Conservation (phyloP, 768 basidiomycete species). For the Paxillus rubicundulus region DNA sequence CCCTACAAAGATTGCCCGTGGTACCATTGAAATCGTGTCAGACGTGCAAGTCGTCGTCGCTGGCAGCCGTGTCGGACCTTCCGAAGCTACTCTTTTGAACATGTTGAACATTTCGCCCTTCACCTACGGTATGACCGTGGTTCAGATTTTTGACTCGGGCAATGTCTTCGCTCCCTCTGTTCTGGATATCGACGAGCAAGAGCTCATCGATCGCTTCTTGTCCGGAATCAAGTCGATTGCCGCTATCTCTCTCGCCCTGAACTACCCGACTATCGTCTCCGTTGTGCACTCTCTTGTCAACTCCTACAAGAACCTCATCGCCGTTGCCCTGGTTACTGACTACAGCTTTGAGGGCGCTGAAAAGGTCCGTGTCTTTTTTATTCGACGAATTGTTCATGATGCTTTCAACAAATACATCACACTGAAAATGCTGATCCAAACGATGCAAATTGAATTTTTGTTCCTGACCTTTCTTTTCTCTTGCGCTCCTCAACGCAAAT, state of each 20-base stretch:
- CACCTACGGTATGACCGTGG: conserved; percentile 99
- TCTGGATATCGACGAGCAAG: conserved; percentile 89
- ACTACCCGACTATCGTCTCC: conserved; percentile 95
- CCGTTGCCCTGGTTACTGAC: conserved; percentile 85
- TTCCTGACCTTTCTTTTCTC: conserved; percentile 27
- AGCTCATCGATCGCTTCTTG: conserved; percentile 89
- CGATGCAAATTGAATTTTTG: conserved; percentile 34
- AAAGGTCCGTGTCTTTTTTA: conserved; percentile 58
- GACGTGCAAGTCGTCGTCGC: conserved; percentile 94
- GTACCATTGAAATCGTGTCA: conserved; percentile 98
- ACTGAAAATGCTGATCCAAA: conserved; percentile 85
- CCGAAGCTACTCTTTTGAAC: conserved; percentile 98
- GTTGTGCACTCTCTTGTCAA: conserved; percentile 95
- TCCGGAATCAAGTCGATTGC: conserved; percentile 94
- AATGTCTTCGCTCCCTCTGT: conserved; percentile 88
- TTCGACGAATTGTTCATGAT: conserved; percentile 13
- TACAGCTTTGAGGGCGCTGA: conserved; percentile 93
- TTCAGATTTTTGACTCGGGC: conserved; percentile 94
- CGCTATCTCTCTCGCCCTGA: conserved; percentile 90
- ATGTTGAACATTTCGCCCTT: conserved; percentile 99
- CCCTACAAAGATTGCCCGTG: conserved; percentile 99
- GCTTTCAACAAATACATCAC: conserved; percentile 41
- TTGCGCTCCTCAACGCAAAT: background rate
- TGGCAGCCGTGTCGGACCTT: conserved; percentile 91
- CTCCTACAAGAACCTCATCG: conserved; percentile 97